A percentile compares a stretch with the other conserved stretches of the same genome.
Conservation (phyloP, 768 basidiomycete species). For the Collybiopsis luxurians region DNA sequence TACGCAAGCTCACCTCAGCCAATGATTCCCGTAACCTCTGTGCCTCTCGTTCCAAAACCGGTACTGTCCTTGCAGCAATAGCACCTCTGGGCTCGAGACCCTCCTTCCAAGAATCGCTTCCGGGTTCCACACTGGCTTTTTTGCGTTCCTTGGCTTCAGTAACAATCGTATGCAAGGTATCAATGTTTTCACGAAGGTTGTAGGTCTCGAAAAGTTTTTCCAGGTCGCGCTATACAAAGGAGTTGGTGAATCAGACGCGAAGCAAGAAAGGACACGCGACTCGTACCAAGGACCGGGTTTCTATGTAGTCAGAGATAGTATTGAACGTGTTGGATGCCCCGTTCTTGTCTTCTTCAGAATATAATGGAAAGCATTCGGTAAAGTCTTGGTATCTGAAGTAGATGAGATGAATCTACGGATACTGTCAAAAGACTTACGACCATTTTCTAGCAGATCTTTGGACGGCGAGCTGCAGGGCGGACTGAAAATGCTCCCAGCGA, state of each 20-base stretch:
- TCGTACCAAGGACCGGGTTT: constrained; percentile 54
- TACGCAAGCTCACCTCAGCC: constrained; percentile 28
- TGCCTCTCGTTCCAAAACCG: constrained; percentile 47
- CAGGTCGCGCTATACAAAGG: constrained; percentile 48
- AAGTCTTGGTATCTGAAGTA: constrained; percentile 50
- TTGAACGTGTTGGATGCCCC: constrained; percentile 59
- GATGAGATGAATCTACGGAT: constrained; percentile 1
- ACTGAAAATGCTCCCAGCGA: constrained; percentile 56
- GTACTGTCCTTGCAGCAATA: constrained; percentile 60
- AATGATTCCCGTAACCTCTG: constrained; percentile 36
- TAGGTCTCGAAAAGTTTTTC: constrained; percentile 71
- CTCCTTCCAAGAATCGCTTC: constrained; percentile 63
- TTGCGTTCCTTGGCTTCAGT: constrained; percentile 63
- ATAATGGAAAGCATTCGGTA: constrained; percentile 63
- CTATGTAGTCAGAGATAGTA: constrained; percentile 69
- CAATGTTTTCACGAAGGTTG: constrained; percentile 65
- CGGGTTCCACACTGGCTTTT: constrained; percentile 36
- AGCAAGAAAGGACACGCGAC: constrained; percentile 16
- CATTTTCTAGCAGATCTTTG: constrained; percentile 57
- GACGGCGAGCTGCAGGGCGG: constrained; percentile 53
- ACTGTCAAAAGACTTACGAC: constrained; percentile 37
- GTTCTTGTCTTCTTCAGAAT: constrained; percentile 64
- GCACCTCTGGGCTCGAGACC: constrained; percentile 62
- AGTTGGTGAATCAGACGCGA: background rate
- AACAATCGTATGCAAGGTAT: constrained; percentile 66